Evolutionary conservation across 169 alveolate species (phyloP).

Genomic region (Eimeria zaria): DNA sequence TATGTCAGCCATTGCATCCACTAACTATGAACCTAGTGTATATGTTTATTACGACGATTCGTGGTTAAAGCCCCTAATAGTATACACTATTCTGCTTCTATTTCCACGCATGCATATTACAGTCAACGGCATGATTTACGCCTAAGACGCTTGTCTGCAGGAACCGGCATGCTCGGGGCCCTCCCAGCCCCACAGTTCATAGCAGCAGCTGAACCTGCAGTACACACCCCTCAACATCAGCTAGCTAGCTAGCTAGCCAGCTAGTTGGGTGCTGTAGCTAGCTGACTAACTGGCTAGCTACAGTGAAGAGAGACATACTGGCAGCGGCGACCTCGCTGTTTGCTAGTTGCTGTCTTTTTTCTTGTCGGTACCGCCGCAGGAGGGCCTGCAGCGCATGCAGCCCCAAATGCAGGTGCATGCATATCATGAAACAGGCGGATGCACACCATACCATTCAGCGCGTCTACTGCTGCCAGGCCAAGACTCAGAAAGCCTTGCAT

Average conservation of each 20-base stretch:
- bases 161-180: background rate
- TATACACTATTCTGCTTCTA: background rate
- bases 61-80: too few relatives aligned
- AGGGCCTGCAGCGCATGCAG: too few relatives aligned
- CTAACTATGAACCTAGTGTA: too few relatives aligned
- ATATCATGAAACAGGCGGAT: too few relatives aligned
- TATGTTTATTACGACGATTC: too few relatives aligned
- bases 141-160: background rate
- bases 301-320: background rate
- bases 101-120: background rate
- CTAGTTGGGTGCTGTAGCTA: background rate
- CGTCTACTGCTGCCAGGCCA: background rate
- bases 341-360: slow-evolving; percentile 25
- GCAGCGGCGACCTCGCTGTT: slow-evolving; percentile 1
- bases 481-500: too few relatives aligned
- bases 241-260: background rate
- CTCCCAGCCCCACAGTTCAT: background rate
- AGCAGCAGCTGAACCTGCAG: slow-evolving; percentile 21
- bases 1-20: too few relatives aligned
- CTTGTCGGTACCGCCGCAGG: slow-evolving; percentile 20
- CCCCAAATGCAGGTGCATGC: too few relatives aligned
- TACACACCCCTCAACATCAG: background rate
- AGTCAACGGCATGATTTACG: background rate
- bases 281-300: background rate
- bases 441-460: too few relatives aligned